phyloP scores from a whole-genome alignment of 352 stramenopile genomes.

The Phytophthora colocasiae region DNA sequence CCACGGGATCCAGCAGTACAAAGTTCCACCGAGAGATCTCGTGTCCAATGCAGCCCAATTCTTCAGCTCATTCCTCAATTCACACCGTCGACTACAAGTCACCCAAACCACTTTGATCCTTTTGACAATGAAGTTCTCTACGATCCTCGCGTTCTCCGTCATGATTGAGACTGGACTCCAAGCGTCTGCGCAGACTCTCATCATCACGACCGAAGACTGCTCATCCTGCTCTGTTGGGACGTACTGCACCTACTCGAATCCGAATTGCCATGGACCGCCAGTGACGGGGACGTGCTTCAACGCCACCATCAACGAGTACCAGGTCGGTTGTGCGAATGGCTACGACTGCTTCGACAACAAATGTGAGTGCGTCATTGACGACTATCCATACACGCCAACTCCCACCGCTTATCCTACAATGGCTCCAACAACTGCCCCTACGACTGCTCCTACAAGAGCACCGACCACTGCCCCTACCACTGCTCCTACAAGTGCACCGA shows the following conservation, averaged over 20 bases:
- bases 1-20: conserved; percentile 8
- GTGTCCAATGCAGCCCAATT: neutral
- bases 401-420: neutral
- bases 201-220: conserved; percentile 27
- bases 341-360: conserved; percentile 39
- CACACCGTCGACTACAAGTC: conserved; percentile 11
- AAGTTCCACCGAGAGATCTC: neutral
- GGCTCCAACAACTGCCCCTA: neutral
- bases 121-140: conserved; percentile 33
- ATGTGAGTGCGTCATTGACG: conserved; percentile 39
- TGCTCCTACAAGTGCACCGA: neutral
- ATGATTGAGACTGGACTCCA: conserved; percentile 14
- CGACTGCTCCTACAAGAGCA: neutral
- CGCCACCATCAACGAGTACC: conserved; percentile 31
- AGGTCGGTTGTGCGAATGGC: conserved; percentile 23
- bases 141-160: conserved; percentile 17
- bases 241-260: conserved; percentile 23
- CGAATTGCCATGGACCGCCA: conserved; percentile 23
- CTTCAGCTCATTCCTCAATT: conserved; percentile 26
- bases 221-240: conserved; percentile 23
- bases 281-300: conserved; percentile 24
- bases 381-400: neutral
- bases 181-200: conserved; percentile 3
- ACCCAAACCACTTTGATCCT: neutral
- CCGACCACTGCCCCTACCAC: neutral